phyloP scores from a whole-genome alignment of 768 basidiomycete species.

The Auriscalpium orientale region DNA sequence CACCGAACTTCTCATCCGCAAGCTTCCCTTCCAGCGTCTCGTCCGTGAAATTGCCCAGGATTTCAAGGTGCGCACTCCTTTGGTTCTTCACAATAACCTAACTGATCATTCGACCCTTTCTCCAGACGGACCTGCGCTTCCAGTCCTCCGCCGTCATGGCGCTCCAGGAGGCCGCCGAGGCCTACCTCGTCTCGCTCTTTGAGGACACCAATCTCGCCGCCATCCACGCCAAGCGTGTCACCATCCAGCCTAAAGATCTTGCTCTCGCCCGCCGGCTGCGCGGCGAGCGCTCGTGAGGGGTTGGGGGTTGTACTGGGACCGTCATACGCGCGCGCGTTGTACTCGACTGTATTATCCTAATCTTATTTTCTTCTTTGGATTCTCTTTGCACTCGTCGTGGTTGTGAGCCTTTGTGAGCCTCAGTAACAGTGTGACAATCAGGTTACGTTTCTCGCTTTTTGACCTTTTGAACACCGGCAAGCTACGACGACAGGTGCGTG shows the following conservation, averaged over 20 bases:
- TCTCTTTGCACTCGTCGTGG: no score
- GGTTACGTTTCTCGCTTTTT: no score
- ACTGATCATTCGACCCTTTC: not conserved
- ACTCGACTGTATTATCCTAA: constrained; percentile 17
- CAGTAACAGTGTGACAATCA: no score
- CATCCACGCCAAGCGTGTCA: constrained; percentile 46
- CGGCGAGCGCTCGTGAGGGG: constrained; percentile 33
- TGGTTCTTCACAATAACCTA: not conserved
- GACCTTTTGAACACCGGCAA: no score
- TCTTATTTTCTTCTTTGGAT: constrained; percentile 2
- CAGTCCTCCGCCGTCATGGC: constrained; percentile 58
- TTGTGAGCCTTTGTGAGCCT: no score
- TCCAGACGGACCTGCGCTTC: constrained; percentile 51
- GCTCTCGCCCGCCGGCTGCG: constrained; percentile 42
- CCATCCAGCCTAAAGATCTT: constrained; percentile 50
- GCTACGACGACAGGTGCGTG: no score
- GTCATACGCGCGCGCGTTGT: constrained; percentile 3
- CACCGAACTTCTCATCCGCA: constrained; percentile 32
- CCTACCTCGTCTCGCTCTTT: constrained; percentile 32
- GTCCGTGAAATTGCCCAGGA: constrained; percentile 61
- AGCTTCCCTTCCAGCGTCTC: constrained; percentile 61
- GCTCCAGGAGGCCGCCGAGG: constrained; percentile 54
- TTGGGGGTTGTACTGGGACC: not conserved
- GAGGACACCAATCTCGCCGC: constrained; percentile 46
- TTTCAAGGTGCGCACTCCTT: constrained; percentile 38